Base-by-base conservation (phyloP, 116 monocot species). In the Papilionanthe hybrid region DNA sequence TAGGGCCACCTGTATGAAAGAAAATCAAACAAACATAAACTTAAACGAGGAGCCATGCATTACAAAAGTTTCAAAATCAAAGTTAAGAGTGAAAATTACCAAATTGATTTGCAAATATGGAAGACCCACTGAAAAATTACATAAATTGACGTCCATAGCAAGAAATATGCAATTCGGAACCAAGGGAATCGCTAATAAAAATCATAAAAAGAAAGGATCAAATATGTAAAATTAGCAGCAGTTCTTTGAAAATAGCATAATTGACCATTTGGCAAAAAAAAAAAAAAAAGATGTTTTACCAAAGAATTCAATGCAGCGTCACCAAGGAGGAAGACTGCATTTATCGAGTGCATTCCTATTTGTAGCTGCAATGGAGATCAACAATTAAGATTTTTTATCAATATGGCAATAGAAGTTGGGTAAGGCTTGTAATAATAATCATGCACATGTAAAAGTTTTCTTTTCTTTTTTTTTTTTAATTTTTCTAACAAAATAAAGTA, bases 81-180 rank as follows among this genome's bases (percentile, higher is more conserved):
- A 63, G 0, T 30, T 37, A 10, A 28, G 65, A 47, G 37, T 28
- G 7, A 65, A 66, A 15, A 41, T 87, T 97, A 94, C 97, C 97
- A 92, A 19, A 90, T 76, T 76, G 88, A 84, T 27, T 86, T 78
- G 63, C 77, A 90, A 68, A 89, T 92, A 87, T 97, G 97, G 20
- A 92, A 50, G 29, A 91, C 83, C 97, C 97, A 97, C 42, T 94
- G 94, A 69, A 94, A 97, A 76, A 94, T 82, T 53, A 97, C 97
- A 76, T 85, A 94, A 20, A 77, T 83, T 8, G 91, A 85, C 1
- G 97, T 97, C 92, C 92, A 97, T 11, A 97, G 75, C 23, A 94
- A 75, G 79, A 97, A 97, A 81, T 97, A 97, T 49, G 92, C 82
- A 43, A 97, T 92, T 41, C 92, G 90, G 67, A 97, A 97, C 92